Base-by-base conservation (phyloP, 139 green algal species). In the Picochlorum costavermella region DNA sequence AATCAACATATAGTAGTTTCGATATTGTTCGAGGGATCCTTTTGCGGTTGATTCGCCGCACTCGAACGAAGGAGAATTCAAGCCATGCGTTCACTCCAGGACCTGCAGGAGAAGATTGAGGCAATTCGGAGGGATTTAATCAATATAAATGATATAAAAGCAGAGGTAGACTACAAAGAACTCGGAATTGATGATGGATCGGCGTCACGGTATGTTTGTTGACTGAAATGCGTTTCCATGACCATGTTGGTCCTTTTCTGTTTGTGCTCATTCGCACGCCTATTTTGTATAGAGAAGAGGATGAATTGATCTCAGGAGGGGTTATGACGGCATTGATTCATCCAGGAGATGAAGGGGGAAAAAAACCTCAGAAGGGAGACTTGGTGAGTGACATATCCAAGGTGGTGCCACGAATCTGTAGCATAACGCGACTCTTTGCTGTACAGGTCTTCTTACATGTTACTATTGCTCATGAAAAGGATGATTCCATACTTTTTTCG, bases 401-500 rank as follows among this genome's bases (percentile, higher is more conserved):
- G 2, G n/a, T 5, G 12, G 3, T 25, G 62, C 37, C 14, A 13
- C 23, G 45, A 45, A 8, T 53, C 16, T 20, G 46, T 53, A 26
- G 40, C 65, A 17, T 53, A 25, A 6, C n/a, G 46, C 9, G 17
- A 49, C 12, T 12, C 12, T 17, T 17, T 49, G 43, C 10, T 49
- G n/a, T 53, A 23, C 12, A 53, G 46, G 46, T 53, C n/a, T 77
- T 70, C 53, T 36, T 77, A 31, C 71, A 77, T 31, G 57, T 59
- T 36, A 57, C 33, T 64, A 23, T 76, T 40, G 20, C 55, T 40
- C 56, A 64, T 36, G 31, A 40, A 33, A 46, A 72, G n/a, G 60
- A 60, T 2, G 43, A 84, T 3, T 36, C 50, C 1, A n/a, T 59
- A 6, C 60, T 87, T 55, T 40, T 90, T 37, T 86, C 63, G 37